Evolutionary conservation across 2,329 filamentous ascomycete genomes (phyloP), one percentile per base, ranked within the genome.

Genomic region (Fusarium heterosporum): DNA sequence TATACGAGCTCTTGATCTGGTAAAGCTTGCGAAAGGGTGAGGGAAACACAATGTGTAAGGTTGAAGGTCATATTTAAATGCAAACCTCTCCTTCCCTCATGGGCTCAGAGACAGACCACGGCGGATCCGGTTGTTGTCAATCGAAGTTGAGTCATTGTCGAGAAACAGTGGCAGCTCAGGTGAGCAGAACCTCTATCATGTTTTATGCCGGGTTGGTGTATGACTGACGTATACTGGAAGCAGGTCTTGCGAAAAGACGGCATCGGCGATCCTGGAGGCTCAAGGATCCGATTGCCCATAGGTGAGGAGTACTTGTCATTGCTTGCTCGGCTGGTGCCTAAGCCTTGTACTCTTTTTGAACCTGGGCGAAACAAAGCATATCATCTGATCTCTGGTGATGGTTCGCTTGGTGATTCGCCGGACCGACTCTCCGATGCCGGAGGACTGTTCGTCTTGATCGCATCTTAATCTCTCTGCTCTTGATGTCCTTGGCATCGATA

Each of bases 21-120:
- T 9, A 55, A 55, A 36, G 26, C 17, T 63, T 69, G 65, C 65
- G 65, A 69, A 30, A 8, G 8, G n/a, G 7, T 16, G 64, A 17
- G 34, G 32, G 53, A 16, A 38, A 46, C 41, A 68, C 61, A 63
- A 46, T 66, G 65, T 66, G 66, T 30, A 41, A 69, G 45, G 29
- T 43, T 50, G 22, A 66, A 66, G 42, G 52, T 63, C 52, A 66
- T 68, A 68, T 68, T 68, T 68, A 68, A 68, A 68, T 63, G 49
- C 52, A 22, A 39, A 46, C 13, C 55, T 39, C 19, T 30, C 61
- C 60, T 43, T 36, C 42, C 39, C 38, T 30, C 56, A 16, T 30
- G 25, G 13, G 36, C 19, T 19, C 29, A 59, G 57, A 62, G 49
- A 62, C 41, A 62, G 52, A 13, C 39, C 19, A 36, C 38, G 42